Evolutionary conservation across 2,329 filamentous ascomycete species (phyloP), one percentile per base, ranked within the genome.

Genomic region (Stylonectria norvegica): DNA sequence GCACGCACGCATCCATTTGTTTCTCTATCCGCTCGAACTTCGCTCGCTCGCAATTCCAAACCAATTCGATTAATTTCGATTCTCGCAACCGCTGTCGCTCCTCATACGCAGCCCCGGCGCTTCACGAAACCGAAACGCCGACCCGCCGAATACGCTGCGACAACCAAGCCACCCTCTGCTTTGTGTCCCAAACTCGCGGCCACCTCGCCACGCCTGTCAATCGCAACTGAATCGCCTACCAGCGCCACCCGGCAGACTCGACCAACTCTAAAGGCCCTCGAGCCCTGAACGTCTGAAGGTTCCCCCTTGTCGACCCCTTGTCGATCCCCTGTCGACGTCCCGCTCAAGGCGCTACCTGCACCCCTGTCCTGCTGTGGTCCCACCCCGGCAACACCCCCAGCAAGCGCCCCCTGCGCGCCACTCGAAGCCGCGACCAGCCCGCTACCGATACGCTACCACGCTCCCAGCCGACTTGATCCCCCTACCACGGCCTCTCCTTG

Each of bases 81-180:
- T 38, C 27, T 23, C 9, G 11, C 32, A 40, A 34, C 11, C 36
- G 15, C 23, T 9, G 20, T 34, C 31, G n/a, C 20, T 20, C 19
- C 19, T 34, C 36, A 33, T 39, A 39, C 42, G 42, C 20, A 31
- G 30, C 42, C 40, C 18, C 32, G 27, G 35, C 43, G 43, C 35
- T 23, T 45, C 39, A 39, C 39, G 42, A 45, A 45, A 45, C 45
- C 32, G 48, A 51, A 45, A 51, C 48, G 46, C 18, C 10, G 27
- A 30, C 27, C 14, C 8, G 15, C 15, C 27, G 15, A 10, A 6
- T 6, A 6, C 27, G 9, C 15, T 15, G 27, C 27, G 8, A 30
- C 27, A 30, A 15, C 14, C 27, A 14, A 9, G 15, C 9, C 27
- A 6, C 27, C 12, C 22, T 12, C 22, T 12, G 22, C 22, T 25